These are phyloP conservation scores for Bipolaris gigantea DNA, from an alignment of 2,329 filamentous ascomycete genomes.

Conservation along the genomic window DNA sequence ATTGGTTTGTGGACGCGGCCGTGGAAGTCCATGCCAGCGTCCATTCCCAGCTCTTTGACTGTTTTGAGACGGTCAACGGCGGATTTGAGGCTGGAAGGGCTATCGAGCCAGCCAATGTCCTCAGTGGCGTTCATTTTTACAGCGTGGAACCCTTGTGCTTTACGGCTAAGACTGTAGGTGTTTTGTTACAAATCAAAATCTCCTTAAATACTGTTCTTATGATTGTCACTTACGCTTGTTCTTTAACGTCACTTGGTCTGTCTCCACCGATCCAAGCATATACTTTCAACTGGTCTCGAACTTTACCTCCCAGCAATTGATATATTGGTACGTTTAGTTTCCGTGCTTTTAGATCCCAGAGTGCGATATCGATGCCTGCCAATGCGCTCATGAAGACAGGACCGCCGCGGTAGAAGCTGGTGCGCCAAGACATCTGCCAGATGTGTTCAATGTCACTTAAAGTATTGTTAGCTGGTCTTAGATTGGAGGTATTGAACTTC, in stretches of 20 bases:
- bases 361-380: slow-evolving; percentile 75
- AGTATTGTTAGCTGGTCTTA: background rate
- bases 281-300: slow-evolving; percentile 69
- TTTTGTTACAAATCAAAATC: background rate
- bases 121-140: slow-evolving; percentile 83
- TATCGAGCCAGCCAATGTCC: slow-evolving; percentile 76
- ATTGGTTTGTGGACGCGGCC: slow-evolving; percentile 78
- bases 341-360: slow-evolving; percentile 76
- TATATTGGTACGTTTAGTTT: slow-evolving; percentile 69
- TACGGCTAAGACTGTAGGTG: slow-evolving; percentile 55
- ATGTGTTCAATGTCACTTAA: slow-evolving; percentile 77
- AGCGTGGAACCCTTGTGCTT: slow-evolving; percentile 64
- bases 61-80: slow-evolving; percentile 68
- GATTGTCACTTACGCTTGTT: slow-evolving; percentile 56
- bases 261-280: slow-evolving; percentile 82
- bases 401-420: slow-evolving; percentile 74
- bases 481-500: background rate
- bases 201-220: background rate
- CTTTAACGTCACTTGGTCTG: slow-evolving; percentile 66
- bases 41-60: slow-evolving; percentile 70
- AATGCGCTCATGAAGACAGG: slow-evolving; percentile 80
- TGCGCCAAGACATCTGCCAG: slow-evolving; percentile 73
- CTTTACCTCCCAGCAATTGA: slow-evolving; percentile 73
- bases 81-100: slow-evolving; percentile 63
- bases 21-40: slow-evolving; percentile 77